Percentiles rank a stretch among this genome's conserved stretches.
Evolutionary conservation across 1,139 yeast genomes (phyloP).

Genomic region (Lodderomyces theae): DNA sequence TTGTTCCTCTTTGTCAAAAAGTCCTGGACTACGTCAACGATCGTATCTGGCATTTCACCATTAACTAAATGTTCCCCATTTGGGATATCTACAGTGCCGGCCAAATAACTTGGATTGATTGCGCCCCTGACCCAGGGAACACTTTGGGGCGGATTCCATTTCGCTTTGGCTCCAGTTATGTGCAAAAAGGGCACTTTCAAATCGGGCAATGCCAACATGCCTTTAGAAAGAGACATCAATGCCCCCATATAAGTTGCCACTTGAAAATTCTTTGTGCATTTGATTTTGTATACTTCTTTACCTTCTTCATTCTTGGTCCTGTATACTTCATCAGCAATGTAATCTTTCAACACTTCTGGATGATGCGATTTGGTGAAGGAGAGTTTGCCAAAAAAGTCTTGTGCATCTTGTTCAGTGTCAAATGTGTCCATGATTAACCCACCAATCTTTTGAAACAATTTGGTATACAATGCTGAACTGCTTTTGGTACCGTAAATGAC

Average conservation of each 20-base stretch:
- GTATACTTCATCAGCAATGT: conserved; percentile 36
- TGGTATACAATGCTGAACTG: conserved; percentile 17
- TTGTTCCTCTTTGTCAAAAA: conserved; percentile 18
- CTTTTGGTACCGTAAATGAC: conserved; percentile 38
- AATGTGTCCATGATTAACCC: conserved; percentile 33
- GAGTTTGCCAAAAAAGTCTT: conserved; percentile 37
- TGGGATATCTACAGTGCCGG: conserved; percentile 34
- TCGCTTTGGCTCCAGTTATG: conserved; percentile 47
- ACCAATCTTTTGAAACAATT: conserved; percentile 27
- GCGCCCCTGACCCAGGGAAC: conserved; percentile 28
- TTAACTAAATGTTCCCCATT: conserved; percentile 54
- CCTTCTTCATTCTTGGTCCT: conserved; percentile 30
- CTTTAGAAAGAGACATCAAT: conserved; percentile 27
- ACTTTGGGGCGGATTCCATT: conserved; percentile 51
- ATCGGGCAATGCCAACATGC: conserved; percentile 31
- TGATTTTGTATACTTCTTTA: conserved; percentile 20
- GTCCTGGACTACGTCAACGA: conserved; percentile 23
- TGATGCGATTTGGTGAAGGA: conserved; percentile 49
- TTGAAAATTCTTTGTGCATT: conserved; percentile 46
- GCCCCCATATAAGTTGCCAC: conserved; percentile 50
- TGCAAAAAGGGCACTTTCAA: conserved; percentile 48
- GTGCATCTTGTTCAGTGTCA: conserved; percentile 37
- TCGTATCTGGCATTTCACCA: conserved; percentile 53
- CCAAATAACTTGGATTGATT: conserved; percentile 32
- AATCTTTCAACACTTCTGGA: conserved; percentile 44